phyloP scores from a whole-genome alignment of 2,329 filamentous ascomycete species.

The Penicillium decumbens region DNA sequence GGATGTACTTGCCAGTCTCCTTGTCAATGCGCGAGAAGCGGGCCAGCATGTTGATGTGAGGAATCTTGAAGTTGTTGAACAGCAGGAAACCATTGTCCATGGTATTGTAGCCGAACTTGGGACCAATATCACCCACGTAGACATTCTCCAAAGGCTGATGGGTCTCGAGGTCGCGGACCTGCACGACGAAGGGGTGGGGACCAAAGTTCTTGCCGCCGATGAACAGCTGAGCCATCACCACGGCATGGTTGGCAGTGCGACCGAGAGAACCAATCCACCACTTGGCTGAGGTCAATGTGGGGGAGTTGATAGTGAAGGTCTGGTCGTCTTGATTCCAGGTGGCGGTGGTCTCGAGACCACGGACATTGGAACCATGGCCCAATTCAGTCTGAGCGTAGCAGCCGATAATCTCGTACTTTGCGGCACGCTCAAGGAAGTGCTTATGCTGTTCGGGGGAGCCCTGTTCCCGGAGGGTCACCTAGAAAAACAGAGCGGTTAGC shows the following conservation, averaged over 20 bases:
- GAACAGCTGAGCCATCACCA: slow-evolving; percentile 73
- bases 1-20: slow-evolving; percentile 62
- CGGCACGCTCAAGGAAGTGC: slow-evolving; percentile 64
- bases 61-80: slow-evolving; percentile 71
- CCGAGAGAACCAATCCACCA: slow-evolving; percentile 83
- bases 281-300: slow-evolving; percentile 69
- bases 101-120: slow-evolving; percentile 70
- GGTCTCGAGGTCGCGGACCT: slow-evolving; percentile 65
- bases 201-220: slow-evolving; percentile 65
- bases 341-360: slow-evolving; percentile 66
- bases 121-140: slow-evolving; percentile 74
- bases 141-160: slow-evolving; percentile 65
- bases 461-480: slow-evolving; percentile 67
- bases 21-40: slow-evolving; percentile 67
- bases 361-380: slow-evolving; percentile 72
- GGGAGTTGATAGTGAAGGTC: slow-evolving; percentile 70
- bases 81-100: slow-evolving; percentile 80
- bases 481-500: slow-evolving; percentile 12
- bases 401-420: slow-evolving; percentile 67
- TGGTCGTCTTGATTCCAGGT: slow-evolving; percentile 70
- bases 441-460: slow-evolving; percentile 69
- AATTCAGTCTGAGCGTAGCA: slow-evolving; percentile 79
- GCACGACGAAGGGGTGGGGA: slow-evolving; percentile 73
- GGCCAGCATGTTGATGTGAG: slow-evolving; percentile 68
- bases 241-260: slow-evolving; percentile 68